Evolutionary conservation across 495 filamentous ascomycete species (phyloP), one percentile per base, ranked within the genome.

Genomic region (Astrothelium subdiscretum): DNA sequence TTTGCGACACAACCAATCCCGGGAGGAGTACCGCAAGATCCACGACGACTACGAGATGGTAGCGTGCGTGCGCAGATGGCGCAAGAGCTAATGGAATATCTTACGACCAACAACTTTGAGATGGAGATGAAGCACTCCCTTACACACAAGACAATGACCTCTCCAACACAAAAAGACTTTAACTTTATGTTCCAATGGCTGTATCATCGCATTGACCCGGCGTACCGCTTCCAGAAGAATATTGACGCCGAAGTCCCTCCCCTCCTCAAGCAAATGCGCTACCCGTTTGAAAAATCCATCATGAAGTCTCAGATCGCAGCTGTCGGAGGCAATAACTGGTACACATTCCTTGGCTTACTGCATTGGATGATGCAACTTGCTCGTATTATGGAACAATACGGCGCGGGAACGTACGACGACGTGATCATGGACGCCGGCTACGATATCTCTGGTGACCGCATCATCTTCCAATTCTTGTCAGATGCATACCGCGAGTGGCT

Each of bases 331-430:
- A 89, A 92, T 70, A 97, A 96, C 68, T 99, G 94, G 94, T 85
- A 87, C 31, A 89, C 88, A 0, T 96, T 97, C 70, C 77, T 99
- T 27, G 95, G 91, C 0, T 79, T 97, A 75, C 79, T 99, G 57
- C 92, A 99, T 74, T 99, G 94, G 94, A 87, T 99, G 84, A 95
- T 99, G 92, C 91, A 97, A 73, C 76, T 97, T 54, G 89, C 91
- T 13, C 82, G 87, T 59, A 95, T 95, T 84, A 85, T 96, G 74
- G 90, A 97, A 60, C 75, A 85, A 11, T 97, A 87, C 70, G 74
- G 80, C 2, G 64, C 74, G 26, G 84, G 90, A 35, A 83, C 86
- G 51, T 97, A 95, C 71, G 91, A 97, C 64, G 87, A 95, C 51
- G 91, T 91, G 0, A 95, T 91, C 67, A 81, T 83, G 18, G 91